These are phyloP conservation scores for Globomyces pollinis-pini DNA, from an alignment of 192 early-diverging fungal genomes.

Conservation along the genomic window DNA sequence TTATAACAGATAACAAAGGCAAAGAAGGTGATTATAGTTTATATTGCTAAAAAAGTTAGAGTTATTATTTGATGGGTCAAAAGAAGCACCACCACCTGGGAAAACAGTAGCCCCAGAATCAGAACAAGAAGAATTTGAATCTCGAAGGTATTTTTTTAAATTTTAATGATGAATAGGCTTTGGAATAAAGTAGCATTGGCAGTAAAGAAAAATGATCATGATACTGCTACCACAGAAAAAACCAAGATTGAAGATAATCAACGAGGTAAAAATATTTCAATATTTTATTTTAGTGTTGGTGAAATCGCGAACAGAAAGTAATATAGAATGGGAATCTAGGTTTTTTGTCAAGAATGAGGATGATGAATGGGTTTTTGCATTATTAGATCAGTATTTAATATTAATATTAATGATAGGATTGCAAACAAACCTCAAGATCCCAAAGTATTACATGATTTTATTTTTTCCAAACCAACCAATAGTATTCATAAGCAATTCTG, in stretches of 20 bases:
- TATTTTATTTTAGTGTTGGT: too few relatives aligned
- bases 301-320: not conserved
- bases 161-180: constrained; percentile 28
- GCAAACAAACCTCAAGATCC: constrained; percentile 6
- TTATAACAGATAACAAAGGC: constrained; percentile 17
- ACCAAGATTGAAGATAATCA: constrained; percentile 63
- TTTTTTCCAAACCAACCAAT: constrained; percentile 9
- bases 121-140: constrained; percentile 76
- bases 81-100: constrained; percentile 54
- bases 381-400: not conserved
- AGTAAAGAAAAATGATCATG: constrained; percentile 42
- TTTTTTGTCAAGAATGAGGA: not conserved
- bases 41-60: too few relatives aligned
- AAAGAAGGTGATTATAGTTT: too few relatives aligned
- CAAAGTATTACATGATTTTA: constrained; percentile 2
- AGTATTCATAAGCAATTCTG: constrained; percentile 6
- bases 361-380: not conserved
- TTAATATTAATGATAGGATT: not conserved
- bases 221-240: constrained; percentile 61
- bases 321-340: not conserved
- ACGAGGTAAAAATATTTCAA: too few relatives aligned
- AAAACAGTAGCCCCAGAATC: constrained; percentile 61
- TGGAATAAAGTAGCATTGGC: constrained; percentile 56
- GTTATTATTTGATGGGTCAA: constrained; percentile 69
- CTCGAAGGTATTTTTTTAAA: constrained; percentile 44